These are phyloP conservation scores for Pinguiococcus pyrenoidosus DNA, from an alignment of 108 stramenopile species.

Conservation along the genomic window DNA sequence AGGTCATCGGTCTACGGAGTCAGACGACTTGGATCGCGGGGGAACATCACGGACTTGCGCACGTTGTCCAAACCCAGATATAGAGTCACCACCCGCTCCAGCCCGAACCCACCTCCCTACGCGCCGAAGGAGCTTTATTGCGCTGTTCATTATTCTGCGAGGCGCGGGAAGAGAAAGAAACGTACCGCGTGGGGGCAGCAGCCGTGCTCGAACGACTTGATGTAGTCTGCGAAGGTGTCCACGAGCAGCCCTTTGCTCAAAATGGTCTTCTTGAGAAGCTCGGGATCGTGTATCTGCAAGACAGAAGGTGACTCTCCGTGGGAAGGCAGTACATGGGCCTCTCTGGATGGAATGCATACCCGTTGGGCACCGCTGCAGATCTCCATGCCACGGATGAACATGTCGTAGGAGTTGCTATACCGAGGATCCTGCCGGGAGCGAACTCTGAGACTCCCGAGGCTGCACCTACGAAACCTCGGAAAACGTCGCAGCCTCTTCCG, in stretches of 20 bases:
- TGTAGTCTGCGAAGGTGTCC: slow-evolving; percentile 51
- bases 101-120: slow-evolving; percentile 87
- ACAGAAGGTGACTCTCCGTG: not conserved
- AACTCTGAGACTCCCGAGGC: too few species aligned
- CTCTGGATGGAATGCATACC: too few species aligned
- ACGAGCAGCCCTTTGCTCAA: slow-evolving; percentile 59
- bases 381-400: slow-evolving; percentile 90
- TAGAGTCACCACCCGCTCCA: slow-evolving; percentile 89
- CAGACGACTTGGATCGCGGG: slow-evolving; percentile 91
- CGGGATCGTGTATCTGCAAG: slow-evolving; percentile 19
- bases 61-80: slow-evolving; percentile 93
- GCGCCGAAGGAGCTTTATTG: too few species aligned
- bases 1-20: too few species aligned
- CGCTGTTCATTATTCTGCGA: too few species aligned
- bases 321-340: not conserved
- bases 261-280: slow-evolving; percentile 39
- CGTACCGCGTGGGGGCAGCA: slow-evolving; percentile 66
- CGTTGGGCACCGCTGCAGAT: slow-evolving; percentile 95
- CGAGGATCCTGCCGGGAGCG: too few species aligned
- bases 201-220: slow-evolving; percentile 71
- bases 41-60: slow-evolving; percentile 92
- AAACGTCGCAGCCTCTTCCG: slow-evolving; percentile 88
- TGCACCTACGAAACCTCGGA: too few species aligned
- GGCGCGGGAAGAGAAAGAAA: too few species aligned
- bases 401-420: slow-evolving; percentile 87